phyloP scores from a whole-genome alignment of 441 rosid species.

The Brassica balearica region DNA sequence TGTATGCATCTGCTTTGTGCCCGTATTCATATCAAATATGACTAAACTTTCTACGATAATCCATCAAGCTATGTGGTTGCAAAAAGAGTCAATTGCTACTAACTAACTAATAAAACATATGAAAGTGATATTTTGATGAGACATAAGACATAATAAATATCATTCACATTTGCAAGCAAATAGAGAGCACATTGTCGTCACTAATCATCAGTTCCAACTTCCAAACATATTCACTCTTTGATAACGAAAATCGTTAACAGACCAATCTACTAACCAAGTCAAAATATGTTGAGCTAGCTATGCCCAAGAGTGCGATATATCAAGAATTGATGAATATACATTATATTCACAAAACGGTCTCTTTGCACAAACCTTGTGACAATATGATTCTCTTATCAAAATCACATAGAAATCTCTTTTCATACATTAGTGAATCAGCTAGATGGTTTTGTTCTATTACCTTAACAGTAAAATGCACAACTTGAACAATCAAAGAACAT shows the following conservation, averaged over 20 bases:
- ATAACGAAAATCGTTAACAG: not conserved
- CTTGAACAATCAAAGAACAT: not conserved
- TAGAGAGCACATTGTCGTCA: constrained; percentile 3
- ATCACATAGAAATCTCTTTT: not conserved
- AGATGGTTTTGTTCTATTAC: not conserved
- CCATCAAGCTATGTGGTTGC: constrained; percentile 1
- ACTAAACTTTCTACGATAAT: not conserved
- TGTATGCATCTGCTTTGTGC: too few relatives aligned
- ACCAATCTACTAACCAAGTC: not conserved
- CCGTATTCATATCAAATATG: not conserved
- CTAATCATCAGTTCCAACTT: not conserved
- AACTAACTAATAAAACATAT: not conserved
- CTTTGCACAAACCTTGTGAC: not conserved
- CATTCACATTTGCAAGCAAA: constrained; percentile 13
- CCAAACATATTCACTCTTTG: constrained; percentile 17
- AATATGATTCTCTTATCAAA: not conserved
- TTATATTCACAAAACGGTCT: not conserved
- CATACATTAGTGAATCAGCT: constrained; percentile 11
- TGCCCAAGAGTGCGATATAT: too few relatives aligned
- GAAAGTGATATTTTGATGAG: not conserved
- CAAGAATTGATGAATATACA: too few relatives aligned
- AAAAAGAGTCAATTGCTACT: not conserved
- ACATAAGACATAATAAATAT: not conserved
- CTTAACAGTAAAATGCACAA: not conserved
- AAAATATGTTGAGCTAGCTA: too few relatives aligned